Evolutionary conservation across 202 grass and related monocot species (phyloP).

Genomic region (Panicum virgatum): DNA sequence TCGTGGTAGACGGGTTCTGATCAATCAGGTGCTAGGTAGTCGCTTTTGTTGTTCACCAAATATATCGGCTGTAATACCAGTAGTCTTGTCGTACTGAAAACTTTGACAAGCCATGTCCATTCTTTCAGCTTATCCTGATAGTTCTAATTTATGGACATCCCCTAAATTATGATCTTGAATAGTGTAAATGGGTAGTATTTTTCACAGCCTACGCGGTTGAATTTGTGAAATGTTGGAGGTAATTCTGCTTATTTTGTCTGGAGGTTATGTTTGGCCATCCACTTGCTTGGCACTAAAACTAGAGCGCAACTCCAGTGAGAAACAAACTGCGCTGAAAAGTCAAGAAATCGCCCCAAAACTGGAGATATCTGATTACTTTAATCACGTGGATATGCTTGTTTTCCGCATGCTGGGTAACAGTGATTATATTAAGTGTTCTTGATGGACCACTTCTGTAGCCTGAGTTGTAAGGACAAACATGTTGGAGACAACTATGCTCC

Average conservation of each 20-base stretch:
- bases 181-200: not conserved
- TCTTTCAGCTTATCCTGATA: constrained; percentile 37
- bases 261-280: constrained; percentile 21
- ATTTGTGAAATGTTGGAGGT: not conserved
- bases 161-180: constrained; percentile 17
- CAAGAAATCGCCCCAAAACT: constrained; percentile 4
- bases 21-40: constrained; percentile 36
- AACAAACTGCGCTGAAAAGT: constrained; percentile 18
- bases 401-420: constrained; percentile 15
- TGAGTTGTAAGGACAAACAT: not conserved
- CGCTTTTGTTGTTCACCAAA: constrained; percentile 35
- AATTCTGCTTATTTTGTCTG: not conserved
- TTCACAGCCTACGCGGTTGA: not conserved
- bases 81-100: constrained; percentile 28
- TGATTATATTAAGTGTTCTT: constrained; percentile 28
- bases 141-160: constrained; percentile 32
- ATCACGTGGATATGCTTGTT: constrained; percentile 24
- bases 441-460: constrained; percentile 29
- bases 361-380: constrained; percentile 31
- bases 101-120: constrained; percentile 10
- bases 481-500: constrained; percentile 4
- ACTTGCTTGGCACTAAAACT: not conserved
- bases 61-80: constrained; percentile 23
- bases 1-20: constrained; percentile 52
- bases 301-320: not conserved